Conservation (phyloP, 495 filamentous ascomycete species). For the Aspergillus cavernicola region DNA sequence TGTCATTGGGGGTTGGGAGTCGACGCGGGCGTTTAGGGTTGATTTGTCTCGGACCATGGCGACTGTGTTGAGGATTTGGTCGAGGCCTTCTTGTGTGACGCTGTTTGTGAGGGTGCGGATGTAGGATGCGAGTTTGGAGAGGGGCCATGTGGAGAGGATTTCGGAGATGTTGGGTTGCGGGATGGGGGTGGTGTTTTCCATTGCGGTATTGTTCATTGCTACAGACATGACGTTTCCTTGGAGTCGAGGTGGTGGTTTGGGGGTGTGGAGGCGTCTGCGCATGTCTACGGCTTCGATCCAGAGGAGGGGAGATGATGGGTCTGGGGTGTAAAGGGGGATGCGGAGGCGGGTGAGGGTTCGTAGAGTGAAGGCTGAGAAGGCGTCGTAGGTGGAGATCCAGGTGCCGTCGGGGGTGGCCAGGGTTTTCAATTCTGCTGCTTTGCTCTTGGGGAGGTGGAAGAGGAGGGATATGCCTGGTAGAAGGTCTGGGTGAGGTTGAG, state of each 20-base stretch:
- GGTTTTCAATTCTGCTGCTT: slow-evolving; percentile 36
- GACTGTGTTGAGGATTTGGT: slow-evolving; percentile 25
- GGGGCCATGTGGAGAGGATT: slow-evolving; percentile 32
- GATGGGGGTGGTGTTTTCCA: too few relatives aligned
- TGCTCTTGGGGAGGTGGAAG: slow-evolving; percentile 42
- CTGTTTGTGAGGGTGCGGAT: slow-evolving; percentile 36
- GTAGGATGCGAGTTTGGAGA: slow-evolving; percentile 31
- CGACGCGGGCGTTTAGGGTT: slow-evolving; percentile 17
- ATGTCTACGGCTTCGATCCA: slow-evolving; percentile 39
- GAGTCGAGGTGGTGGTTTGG: slow-evolving; percentile 22
- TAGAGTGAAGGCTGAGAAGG: slow-evolving; percentile 38
- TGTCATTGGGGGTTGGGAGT: slow-evolving; percentile 19
- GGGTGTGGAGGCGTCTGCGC: slow-evolving; percentile 28
- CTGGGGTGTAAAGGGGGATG: slow-evolving; percentile 26
- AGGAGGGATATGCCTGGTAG: slow-evolving; percentile 24
- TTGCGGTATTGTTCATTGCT: slow-evolving; percentile 17
- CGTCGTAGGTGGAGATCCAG: slow-evolving; percentile 44
- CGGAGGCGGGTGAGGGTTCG: slow-evolving; percentile 32
- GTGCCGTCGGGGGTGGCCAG: slow-evolving; percentile 27
- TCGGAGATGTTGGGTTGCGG: slow-evolving; percentile 22
- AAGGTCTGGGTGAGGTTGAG: slow-evolving; percentile 30
- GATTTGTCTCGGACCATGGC: slow-evolving; percentile 37
- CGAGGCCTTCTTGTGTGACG: slow-evolving; percentile 27
- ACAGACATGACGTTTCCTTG: slow-evolving; percentile 36
- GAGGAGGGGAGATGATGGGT: slow-evolving; percentile 21